Evolutionary conservation across 2,329 filamentous ascomycete genomes (phyloP), one percentile per base, ranked within the genome.

Genomic region (Aspergillus felis): DNA sequence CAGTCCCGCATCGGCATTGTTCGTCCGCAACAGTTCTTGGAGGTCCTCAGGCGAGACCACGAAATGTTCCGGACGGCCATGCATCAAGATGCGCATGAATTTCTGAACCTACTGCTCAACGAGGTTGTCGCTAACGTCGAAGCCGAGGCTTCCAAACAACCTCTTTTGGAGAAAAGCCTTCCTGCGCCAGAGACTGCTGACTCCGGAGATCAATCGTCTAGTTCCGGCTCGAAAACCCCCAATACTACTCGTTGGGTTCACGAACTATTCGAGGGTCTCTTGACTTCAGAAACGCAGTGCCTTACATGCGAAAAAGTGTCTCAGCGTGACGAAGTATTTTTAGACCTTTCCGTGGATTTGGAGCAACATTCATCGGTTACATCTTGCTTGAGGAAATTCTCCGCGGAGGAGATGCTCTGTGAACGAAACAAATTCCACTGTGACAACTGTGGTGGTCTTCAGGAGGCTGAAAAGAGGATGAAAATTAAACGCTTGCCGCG

Each of bases 401-500:
- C 94, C 0, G 92, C 94, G 49, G 94, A 97, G 68, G 94, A 99
- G 75, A 97, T 97, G 91, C 83, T 99, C 57, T 97, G 94, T 71
- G 94, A 99, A 77, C 85, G 92, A 59, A 97, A 99, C 79, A 99
- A 99, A 72, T 99, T 99, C 65, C 93, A 99, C 71, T 99, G 94
- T 76, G 94, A 99, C 72, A 92, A 92, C 67, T 99, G 94, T 66
- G 94, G 94, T 54, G 94, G 94, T 2, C 79, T 99, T 55, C 94
- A 99, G 75, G 94, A 99, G 76, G 94, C 94, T 0, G 94, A 99
- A 75, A 99, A 97, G 80, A 86, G 94, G 62, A 99, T 99, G 94
- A 99, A 97, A 80, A 93, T 99, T 66, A 97, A 99, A 79, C 86
- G 90, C 54, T 78, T 97, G 69, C 94, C 94, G 3, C 92, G 91